phyloP scores from a whole-genome alignment of 768 basidiomycete species.

The Leccinum longicurvipes region DNA sequence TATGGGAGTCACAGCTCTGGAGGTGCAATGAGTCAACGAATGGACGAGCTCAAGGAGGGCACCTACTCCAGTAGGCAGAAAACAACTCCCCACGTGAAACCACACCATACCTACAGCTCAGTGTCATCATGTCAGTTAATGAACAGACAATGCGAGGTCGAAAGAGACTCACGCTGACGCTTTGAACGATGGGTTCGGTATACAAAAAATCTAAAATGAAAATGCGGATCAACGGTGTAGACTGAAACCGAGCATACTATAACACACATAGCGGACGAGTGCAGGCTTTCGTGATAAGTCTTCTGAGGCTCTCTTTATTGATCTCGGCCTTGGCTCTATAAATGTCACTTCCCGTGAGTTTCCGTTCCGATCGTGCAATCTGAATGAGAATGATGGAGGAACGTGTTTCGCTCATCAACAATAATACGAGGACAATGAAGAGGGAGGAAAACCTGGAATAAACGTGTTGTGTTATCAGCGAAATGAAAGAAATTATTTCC shows the following conservation, averaged over 20 bases:
- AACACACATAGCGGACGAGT: conserved; percentile 66
- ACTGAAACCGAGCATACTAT: neutral
- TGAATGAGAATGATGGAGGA: conserved; percentile 64
- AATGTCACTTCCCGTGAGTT: conserved; percentile 56
- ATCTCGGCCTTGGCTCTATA: conserved; percentile 64
- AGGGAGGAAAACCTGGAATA: conserved; percentile 46
- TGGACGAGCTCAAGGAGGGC: neutral
- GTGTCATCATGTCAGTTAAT: neutral
- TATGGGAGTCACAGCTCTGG: conserved; percentile 51
- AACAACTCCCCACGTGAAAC: conserved; percentile 72
- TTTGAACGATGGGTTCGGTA: conserved; percentile 65
- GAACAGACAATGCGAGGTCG: neutral
- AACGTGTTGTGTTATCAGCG: neutral
- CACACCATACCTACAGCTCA: conserved; percentile 52
- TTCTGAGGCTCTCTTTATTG: conserved; percentile 49
- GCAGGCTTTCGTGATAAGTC: conserved; percentile 64
- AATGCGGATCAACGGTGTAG: neutral
- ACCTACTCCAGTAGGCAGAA: conserved; percentile 61
- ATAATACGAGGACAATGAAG: conserved; percentile 45
- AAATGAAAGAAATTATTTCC: neutral
- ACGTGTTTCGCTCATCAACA: conserved; percentile 72
- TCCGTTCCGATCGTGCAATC: conserved; percentile 61
- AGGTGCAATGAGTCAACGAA: neutral
- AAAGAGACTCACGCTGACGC: conserved; percentile 55
- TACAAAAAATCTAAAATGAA: conserved; percentile 19